phyloP scores from a whole-genome alignment of 2,329 filamentous ascomycete species.

The Aureobasidium musti region DNA sequence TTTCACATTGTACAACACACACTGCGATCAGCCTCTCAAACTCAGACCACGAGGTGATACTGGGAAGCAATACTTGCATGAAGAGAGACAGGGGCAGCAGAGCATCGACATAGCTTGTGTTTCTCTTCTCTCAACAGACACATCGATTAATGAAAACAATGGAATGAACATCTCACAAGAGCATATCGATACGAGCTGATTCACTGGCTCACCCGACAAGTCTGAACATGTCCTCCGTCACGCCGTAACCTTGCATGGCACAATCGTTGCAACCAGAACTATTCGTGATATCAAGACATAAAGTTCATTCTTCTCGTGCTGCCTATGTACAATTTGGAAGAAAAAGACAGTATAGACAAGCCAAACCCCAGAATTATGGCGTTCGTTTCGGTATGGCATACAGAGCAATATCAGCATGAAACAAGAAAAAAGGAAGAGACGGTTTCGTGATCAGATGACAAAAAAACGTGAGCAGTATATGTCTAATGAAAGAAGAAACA shows the following conservation, averaged over 20 bases:
- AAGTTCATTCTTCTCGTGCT: not conserved
- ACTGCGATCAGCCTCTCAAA: not conserved
- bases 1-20: not conserved
- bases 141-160: conserved; percentile 13
- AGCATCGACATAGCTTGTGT: not conserved
- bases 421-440: not conserved
- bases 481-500: not conserved
- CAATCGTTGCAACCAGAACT: no score
- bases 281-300: no score
- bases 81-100: not conserved
- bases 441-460: not conserved
- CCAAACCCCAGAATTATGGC: no score
- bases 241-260: no score
- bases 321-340: not conserved
- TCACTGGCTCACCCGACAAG: no score
- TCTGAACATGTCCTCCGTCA: no score
- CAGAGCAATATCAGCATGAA: not conserved
- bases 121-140: no score
- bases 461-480: not conserved
- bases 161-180: not conserved
- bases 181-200: not conserved
- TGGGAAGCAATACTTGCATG: not conserved
- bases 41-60: not conserved
- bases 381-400: not conserved
- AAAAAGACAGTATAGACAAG: not conserved